Evolutionary conservation across 2,329 filamentous ascomycete genomes (phyloP), one percentile per base, ranked within the genome.

Genomic region (Fusarium brevicatenulatum): DNA sequence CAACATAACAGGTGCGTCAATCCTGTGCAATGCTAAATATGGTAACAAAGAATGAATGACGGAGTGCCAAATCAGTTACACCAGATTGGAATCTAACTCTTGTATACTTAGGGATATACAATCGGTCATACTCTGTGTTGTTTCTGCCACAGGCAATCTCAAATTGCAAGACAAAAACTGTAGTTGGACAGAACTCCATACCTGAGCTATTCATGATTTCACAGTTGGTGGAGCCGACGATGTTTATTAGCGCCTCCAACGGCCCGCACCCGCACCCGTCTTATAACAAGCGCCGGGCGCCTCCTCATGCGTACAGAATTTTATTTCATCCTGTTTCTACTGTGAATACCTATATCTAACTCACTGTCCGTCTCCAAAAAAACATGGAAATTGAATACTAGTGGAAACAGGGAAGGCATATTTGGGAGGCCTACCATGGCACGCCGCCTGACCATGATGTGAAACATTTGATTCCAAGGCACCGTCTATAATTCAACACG

Each of bases 171-270:
- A 12, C 12, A n/a, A 19, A 2, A 28, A 28, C 39, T 32, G 30
- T n/a, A 40, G 34, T 21, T 28, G 7, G 50, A 2, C n/a, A 34
- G 50, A 53, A 28, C 50, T 30, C 25, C 12, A 10, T 13, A 7
- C 18, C 23, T 23, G 40, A n/a, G n/a, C 40, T 37, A 10, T 21
- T 25, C 3, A 21, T 25, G 34, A 28, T 12, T 7, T 34, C 30
- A 19, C n/a, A 40, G n/a, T 47, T 30, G 39, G 36, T 65, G 65
- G 66, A 64, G 40, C 42, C n/a, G 30, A 15, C 32, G 25, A 54
- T 21, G n/a, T 70, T 64, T 70, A 64, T 64, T 70, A 64, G 71
- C 71, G 62, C 64, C 46, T n/a, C 47, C 25, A 62, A 49, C 71
- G 71, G 72, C 61, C 68, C 72, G 72, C 46, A 74, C 68, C 71